A percentile compares a stretch with the other conserved stretches of the same genome.
These are phyloP conservation scores for Talaromyces thailandensis DNA, from an alignment of 495 filamentous ascomycete genomes.

Conservation along the genomic window DNA sequence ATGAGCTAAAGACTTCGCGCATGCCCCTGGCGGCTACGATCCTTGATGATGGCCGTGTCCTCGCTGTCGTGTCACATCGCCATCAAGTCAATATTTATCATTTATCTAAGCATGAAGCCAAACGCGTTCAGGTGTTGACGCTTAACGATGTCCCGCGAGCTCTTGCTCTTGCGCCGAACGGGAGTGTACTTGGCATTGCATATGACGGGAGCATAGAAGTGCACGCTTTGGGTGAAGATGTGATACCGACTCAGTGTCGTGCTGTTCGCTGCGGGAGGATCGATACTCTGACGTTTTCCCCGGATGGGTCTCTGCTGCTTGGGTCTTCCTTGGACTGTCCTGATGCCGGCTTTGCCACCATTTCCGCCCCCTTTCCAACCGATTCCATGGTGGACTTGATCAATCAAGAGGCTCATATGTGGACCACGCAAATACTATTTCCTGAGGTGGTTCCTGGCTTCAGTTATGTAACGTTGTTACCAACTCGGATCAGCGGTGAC, in stretches of 20 bases:
- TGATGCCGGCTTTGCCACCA: conserved; percentile 62
- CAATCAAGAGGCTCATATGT: conserved; percentile 61
- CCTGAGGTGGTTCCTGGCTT: conserved; percentile 68
- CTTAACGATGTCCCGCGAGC: conserved; percentile 68
- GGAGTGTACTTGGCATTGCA: conserved; percentile 74
- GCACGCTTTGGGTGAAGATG: conserved; percentile 57
- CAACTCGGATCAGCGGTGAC: conserved; percentile 60
- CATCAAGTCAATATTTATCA: conserved; percentile 78
- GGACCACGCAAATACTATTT: conserved; percentile 85
- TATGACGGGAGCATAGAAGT: conserved; percentile 85
- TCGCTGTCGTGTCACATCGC: conserved; percentile 73
- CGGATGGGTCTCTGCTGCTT: conserved; percentile 75
- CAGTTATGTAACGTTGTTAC: conserved; percentile 66
- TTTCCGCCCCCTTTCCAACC: conserved; percentile 71
- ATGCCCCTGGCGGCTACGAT: conserved; percentile 73
- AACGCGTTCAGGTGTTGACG: conserved; percentile 57
- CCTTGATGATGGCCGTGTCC: conserved; percentile 62
- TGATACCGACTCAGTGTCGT: conserved; percentile 57
- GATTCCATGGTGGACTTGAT: conserved; percentile 23
- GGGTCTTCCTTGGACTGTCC: conserved; percentile 61
- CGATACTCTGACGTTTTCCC: conserved; percentile 72
- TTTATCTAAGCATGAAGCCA: conserved; percentile 50
- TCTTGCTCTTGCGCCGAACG: conserved; percentile 72
- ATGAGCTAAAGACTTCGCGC: conserved; percentile 72
- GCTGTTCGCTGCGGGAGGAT: conserved; percentile 75